A percentile compares a stretch with the other conserved stretches of the same genome.
Conservation (phyloP, 2,329 filamentous ascomycete genomes). For the Fusarium marasasianum region DNA sequence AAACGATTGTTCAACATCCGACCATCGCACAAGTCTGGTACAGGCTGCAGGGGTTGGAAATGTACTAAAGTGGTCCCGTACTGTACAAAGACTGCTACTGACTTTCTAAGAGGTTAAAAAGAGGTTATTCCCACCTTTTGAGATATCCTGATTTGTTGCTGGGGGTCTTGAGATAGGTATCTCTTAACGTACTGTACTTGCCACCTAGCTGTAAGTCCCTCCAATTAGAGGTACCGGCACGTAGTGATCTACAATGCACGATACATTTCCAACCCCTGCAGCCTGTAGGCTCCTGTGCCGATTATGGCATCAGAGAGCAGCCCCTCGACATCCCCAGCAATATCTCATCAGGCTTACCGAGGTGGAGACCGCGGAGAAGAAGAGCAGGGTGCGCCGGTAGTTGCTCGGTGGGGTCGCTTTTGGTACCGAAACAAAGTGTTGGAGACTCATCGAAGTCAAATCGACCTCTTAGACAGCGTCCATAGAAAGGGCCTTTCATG, state of each 20-base stretch:
- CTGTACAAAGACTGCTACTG: too few relatives aligned
- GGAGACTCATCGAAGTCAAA: neutral
- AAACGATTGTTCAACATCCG: neutral
- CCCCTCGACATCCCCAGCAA: neutral
- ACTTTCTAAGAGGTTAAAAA: too few relatives aligned
- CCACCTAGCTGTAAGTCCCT: too few relatives aligned
- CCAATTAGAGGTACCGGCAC: too few relatives aligned
- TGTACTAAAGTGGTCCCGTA: too few relatives aligned
- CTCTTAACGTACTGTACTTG: too few relatives aligned
- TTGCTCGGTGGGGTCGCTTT: slow-evolving; percentile 9
- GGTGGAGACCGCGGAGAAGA: slow-evolving; percentile 16
- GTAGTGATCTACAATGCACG: too few relatives aligned
- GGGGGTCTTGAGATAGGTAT: too few relatives aligned
- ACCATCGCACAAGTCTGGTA: neutral
- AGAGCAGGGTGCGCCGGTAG: slow-evolving; percentile 16
- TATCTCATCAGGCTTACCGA: neutral
- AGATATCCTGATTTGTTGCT: too few relatives aligned
- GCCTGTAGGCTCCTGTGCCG: neutral
- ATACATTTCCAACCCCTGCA: too few relatives aligned
- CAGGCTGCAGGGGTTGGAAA: too few relatives aligned
- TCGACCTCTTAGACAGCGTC: neutral
- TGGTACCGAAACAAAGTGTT: slow-evolving; percentile 5
- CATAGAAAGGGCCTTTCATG: neutral
- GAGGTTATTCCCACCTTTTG: too few relatives aligned
- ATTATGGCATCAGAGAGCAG: neutral